A percentile compares a stretch with the other conserved stretches of the same genome.
Evolutionary conservation across 352 stramenopile species (phyloP).

Genomic region (Phytophthora pinifolia): DNA sequence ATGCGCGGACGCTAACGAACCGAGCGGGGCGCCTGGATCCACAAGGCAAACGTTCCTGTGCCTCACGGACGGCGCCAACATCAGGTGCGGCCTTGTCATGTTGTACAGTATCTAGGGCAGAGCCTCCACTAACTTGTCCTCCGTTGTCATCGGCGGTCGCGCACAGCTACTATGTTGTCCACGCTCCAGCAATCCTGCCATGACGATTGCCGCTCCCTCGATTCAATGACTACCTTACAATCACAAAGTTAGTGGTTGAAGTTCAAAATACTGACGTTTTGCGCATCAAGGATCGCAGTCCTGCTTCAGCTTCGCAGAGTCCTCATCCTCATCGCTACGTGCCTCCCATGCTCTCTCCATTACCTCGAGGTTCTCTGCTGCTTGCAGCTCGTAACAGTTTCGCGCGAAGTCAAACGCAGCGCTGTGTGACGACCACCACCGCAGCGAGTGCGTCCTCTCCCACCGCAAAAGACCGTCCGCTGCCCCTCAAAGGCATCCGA

Average conservation of each 20-base stretch:
- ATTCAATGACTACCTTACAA: conserved; percentile 11
- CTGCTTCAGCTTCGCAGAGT: conserved; percentile 9
- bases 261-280: conserved; percentile 26
- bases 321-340: conserved; percentile 1
- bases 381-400: conserved; percentile 9
- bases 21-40: background rate
- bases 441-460: conserved; percentile 8
- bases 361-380: conserved; percentile 11
- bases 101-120: background rate
- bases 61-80: conserved; percentile 46
- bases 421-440: conserved; percentile 43
- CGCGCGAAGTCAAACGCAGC: conserved; percentile 5
- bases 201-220: conserved; percentile 10
- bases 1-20: conserved; percentile 26
- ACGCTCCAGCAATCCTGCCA: conserved; percentile 25
- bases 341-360: background rate
- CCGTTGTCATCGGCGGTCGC: background rate
- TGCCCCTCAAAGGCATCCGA: conserved; percentile 69
- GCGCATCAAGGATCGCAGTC: conserved; percentile 20
- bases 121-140: conserved; percentile 3
- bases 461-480: conserved; percentile 21
- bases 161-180: conserved; percentile 50
- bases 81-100: conserved; percentile 38
- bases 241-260: conserved; percentile 26
- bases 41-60: conserved; percentile 42